phyloP scores from a whole-genome alignment of 768 basidiomycete genomes.

The Leccinum pellstonianum region DNA sequence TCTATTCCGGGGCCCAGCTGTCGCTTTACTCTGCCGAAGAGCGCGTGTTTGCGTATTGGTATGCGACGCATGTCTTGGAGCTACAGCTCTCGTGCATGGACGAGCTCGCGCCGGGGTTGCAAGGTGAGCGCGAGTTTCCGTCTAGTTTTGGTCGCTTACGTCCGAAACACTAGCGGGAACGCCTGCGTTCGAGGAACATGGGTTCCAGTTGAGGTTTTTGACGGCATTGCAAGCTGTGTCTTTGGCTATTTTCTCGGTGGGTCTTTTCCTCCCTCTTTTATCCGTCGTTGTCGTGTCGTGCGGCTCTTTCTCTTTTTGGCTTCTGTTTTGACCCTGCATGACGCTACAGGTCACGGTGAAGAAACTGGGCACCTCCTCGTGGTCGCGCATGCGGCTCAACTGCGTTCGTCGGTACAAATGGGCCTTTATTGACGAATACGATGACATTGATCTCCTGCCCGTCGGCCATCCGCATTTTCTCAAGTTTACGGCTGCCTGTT shows the following conservation, averaged over 20 bases:
- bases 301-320: neutral
- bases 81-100: conserved; percentile 56
- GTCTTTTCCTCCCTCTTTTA: conserved; percentile 11
- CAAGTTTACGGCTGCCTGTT: conserved; percentile 44
- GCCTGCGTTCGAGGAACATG: conserved; percentile 42
- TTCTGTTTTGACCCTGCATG: neutral
- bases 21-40: conserved; percentile 71
- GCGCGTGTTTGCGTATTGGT: conserved; percentile 76
- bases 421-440: conserved; percentile 65
- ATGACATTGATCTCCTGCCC: conserved; percentile 42
- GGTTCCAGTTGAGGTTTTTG: conserved; percentile 50
- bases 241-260: conserved; percentile 52
- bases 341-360: conserved; percentile 46
- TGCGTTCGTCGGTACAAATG: conserved; percentile 75
- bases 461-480: conserved; percentile 58
- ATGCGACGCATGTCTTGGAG: conserved; percentile 55
- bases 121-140: conserved; percentile 34
- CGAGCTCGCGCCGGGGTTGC: conserved; percentile 39
- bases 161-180: conserved; percentile 13
- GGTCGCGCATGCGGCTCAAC: conserved; percentile 53
- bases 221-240: conserved; percentile 59
- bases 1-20: conserved; percentile 75
- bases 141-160: neutral
- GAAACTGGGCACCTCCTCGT: conserved; percentile 42
- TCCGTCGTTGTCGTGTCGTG: neutral